A percentile compares a stretch with the other conserved stretches of the same genome.
phyloP scores from a whole-genome alignment of 192 early-diverging fungal species.

The Backusella westeae region DNA sequence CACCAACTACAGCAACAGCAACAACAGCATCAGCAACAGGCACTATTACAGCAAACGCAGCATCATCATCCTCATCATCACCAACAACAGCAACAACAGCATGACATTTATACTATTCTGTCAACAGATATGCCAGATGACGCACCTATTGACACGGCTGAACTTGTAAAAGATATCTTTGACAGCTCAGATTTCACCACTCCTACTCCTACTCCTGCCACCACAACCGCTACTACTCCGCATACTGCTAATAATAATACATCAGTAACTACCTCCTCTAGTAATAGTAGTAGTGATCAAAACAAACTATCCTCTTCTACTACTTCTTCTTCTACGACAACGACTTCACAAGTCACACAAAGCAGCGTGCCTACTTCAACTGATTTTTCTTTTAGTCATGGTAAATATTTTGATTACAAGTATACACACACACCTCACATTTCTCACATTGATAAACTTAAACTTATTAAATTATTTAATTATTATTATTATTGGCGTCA shows the following conservation, averaged over 20 bases:
- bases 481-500: not conserved
- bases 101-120: conserved; percentile 4
- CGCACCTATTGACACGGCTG: conserved; percentile 8
- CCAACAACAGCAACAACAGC: not conserved
- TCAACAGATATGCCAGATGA: conserved; percentile 9
- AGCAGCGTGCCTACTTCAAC: not conserved
- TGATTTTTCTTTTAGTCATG: conserved; percentile 2
- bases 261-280: not conserved
- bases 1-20: not conserved
- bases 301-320: not conserved
- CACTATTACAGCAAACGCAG: not conserved
- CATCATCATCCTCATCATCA: not conserved
- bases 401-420: not conserved
- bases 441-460: not conserved
- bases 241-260: not conserved
- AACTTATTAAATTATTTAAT: not conserved
- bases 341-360: not conserved
- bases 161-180: conserved; percentile 9
- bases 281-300: not conserved
- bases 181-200: not conserved
- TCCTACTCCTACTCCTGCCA: not conserved
- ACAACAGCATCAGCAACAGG: not conserved
- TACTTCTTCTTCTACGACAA: not conserved
- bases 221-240: not conserved
- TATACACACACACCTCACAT: too few relatives aligned